phyloP scores from a whole-genome alignment of 352 stramenopile genomes.

The Pythium biforme region DNA sequence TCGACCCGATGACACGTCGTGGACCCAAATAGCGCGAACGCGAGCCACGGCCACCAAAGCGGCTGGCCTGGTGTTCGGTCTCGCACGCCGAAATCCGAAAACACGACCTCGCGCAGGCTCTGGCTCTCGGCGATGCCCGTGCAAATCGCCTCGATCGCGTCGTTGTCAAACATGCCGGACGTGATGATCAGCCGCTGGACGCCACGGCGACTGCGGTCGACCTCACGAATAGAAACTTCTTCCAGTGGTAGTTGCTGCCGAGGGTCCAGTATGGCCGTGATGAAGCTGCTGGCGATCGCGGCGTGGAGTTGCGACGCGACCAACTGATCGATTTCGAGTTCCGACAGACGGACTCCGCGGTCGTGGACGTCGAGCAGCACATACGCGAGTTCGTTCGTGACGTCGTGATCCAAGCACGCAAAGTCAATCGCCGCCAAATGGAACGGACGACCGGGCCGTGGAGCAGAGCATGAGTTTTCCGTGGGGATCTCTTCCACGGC shows the following conservation, averaged over 20 bases:
- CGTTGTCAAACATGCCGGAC: neutral
- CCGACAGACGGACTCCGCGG: neutral
- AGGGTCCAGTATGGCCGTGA: neutral
- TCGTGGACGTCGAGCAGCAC: neutral
- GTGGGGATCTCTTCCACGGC: neutral
- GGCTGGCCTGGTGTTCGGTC: neutral
- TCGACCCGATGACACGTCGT: neutral
- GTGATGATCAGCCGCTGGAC: neutral
- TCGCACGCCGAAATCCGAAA: neutral
- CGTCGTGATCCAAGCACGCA: neutral
- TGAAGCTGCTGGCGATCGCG: neutral
- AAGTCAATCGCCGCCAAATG: neutral
- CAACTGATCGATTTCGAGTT: neutral
- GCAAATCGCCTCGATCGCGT: neutral
- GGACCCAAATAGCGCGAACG: conserved; percentile 1
- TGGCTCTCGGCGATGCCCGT: neutral
- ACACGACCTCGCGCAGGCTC: neutral
- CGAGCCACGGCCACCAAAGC: conserved; percentile 8
- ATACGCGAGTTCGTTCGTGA: neutral
- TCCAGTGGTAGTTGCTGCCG: no score
- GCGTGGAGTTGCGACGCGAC: neutral
- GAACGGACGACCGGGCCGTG: neutral
- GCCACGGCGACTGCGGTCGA: neutral
- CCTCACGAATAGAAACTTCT: no score
- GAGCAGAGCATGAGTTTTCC: neutral